These are phyloP conservation scores for Pyricularia pennisetigena DNA, from an alignment of 2,329 filamentous ascomycete genomes.

Conservation along the genomic window DNA sequence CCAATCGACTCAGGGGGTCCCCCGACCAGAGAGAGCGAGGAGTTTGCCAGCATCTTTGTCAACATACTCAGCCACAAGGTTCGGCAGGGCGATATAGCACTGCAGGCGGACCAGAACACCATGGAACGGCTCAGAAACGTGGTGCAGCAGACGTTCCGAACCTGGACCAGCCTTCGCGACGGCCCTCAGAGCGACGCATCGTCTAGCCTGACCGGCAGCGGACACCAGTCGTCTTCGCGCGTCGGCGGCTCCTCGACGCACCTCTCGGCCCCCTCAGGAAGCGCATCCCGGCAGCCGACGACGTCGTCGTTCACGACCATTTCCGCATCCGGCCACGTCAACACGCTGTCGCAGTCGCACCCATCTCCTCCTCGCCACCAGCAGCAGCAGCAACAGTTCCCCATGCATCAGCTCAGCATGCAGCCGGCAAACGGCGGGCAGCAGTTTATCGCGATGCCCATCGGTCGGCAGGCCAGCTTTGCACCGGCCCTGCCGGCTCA, in stretches of 20 bases:
- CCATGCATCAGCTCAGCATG: background rate
- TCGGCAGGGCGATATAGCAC: slow-evolving; percentile 14
- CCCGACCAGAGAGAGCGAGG: slow-evolving; percentile 12
- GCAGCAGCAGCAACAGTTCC: slow-evolving; percentile 2
- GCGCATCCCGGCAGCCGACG: slow-evolving; percentile 5
- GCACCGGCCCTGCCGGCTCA: background rate
- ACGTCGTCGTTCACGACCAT: background rate
- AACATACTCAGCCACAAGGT: slow-evolving; percentile 16
- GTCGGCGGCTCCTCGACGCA: slow-evolving; percentile 10
- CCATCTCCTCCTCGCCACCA: slow-evolving; percentile 1
- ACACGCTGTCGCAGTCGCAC: background rate
- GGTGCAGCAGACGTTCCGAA: slow-evolving; percentile 14
- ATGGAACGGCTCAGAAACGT: slow-evolving; percentile 11
- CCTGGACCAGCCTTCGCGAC: slow-evolving; percentile 12
- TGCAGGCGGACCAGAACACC: slow-evolving; percentile 8
- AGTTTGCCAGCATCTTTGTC: slow-evolving; percentile 14
- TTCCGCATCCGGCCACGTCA: background rate
- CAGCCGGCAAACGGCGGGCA: slow-evolving; percentile 4
- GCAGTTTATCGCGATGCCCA: slow-evolving; percentile 3
- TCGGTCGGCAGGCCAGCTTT: slow-evolving; percentile 3
- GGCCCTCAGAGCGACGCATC: slow-evolving; percentile 12
- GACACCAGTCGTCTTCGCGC: slow-evolving; percentile 4
- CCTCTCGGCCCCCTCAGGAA: slow-evolving; percentile 3
- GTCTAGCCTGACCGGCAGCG: slow-evolving; percentile 10
- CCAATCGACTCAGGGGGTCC: slow-evolving; percentile 1